phyloP scores from a whole-genome alignment of 129 eudicot genomes.

The carrot (Daucus carota) region DH1_v3.0 NC_030382.2:58400501-58401000 shows the following conservation, averaged over 20 bases:
- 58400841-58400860: no score
- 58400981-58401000: no score
- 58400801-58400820: neutral
- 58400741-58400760: neutral
- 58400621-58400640: neutral
- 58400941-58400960: no score
- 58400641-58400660: neutral
- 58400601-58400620: neutral
- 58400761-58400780: no score
- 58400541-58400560: neutral
- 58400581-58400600: neutral
- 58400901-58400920: no score
- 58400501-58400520: neutral
- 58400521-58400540: neutral
- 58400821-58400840: no score
- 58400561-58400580: neutral
- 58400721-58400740: neutral
- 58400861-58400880: no score
- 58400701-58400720: neutral
- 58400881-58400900: no score
- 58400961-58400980: no score
- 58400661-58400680: neutral
- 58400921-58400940: no score
- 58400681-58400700: neutral
- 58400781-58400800: no score